These are phyloP conservation scores for Lonicera japonica DNA, from an alignment of 129 eudicot species.

Conservation along the genomic window DNA sequence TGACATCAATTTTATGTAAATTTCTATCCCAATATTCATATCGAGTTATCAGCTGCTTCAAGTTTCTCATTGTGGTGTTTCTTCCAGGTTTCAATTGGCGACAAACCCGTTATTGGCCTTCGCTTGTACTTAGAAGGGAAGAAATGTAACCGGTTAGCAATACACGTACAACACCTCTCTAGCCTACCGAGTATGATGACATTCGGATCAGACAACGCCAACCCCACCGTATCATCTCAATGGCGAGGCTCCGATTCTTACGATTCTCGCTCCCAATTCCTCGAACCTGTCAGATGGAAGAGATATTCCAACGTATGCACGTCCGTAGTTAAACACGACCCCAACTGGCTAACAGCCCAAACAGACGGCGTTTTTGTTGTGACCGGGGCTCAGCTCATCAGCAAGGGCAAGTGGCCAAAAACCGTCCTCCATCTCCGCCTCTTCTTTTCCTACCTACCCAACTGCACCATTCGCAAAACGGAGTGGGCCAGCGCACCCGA, in stretches of 20 bases:
- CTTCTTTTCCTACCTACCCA: slow-evolving; percentile 60
- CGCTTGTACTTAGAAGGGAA: slow-evolving; percentile 90
- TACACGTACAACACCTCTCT: slow-evolving; percentile 79
- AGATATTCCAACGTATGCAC: slow-evolving; percentile 68
- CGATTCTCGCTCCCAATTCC: slow-evolving; percentile 40
- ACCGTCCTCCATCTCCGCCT: slow-evolving; percentile 73
- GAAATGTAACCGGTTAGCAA: slow-evolving; percentile 63
- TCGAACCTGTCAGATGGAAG: slow-evolving; percentile 80
- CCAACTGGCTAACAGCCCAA: slow-evolving; percentile 50
- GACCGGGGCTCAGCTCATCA: slow-evolving; percentile 86
- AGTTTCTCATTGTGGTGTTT: not conserved
- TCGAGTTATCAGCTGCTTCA: no score
- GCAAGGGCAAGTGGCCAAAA: slow-evolving; percentile 77
- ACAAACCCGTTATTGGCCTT: slow-evolving; percentile 73
- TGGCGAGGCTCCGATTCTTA: slow-evolving; percentile 91
- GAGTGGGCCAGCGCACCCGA: slow-evolving; percentile 78
- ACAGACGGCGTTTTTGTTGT: slow-evolving; percentile 60
- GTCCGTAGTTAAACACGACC: slow-evolving; percentile 63
- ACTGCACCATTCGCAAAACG: slow-evolving; percentile 63
- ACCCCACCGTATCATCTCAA: slow-evolving; percentile 20
- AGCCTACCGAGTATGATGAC: slow-evolving; percentile 64
- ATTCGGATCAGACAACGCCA: slow-evolving; percentile 10
- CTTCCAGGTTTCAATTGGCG: slow-evolving; percentile 53
- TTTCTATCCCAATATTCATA: no score
- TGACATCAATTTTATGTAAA: no score